A percentile compares a stretch with the other conserved stretches of the same genome.
These are phyloP conservation scores for Scytalidium sp. DNA, from an alignment of 2,329 filamentous ascomycete genomes.

Conservation along the genomic window DNA sequence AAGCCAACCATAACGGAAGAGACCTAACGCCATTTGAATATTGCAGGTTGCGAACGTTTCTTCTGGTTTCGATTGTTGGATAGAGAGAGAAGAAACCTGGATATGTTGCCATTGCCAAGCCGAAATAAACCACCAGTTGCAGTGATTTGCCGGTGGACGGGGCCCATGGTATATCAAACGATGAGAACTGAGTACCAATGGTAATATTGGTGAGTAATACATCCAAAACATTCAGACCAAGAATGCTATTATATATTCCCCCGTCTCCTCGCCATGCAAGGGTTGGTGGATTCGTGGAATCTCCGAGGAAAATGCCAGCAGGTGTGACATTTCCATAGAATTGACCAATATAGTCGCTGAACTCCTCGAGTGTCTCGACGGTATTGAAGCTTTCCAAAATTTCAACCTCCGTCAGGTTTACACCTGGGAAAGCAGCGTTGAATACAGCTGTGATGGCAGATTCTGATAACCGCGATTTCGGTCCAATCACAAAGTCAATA, in stretches of 20 bases:
- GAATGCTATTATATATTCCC: slow-evolving; percentile 52
- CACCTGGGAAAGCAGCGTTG: slow-evolving; percentile 17
- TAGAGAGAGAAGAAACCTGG: slow-evolving; percentile 89
- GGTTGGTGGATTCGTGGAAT: slow-evolving; percentile 55
- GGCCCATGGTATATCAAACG: slow-evolving; percentile 72
- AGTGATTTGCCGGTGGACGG: slow-evolving; percentile 69
- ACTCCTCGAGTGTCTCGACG: slow-evolving; percentile 64
- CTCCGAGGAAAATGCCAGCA: slow-evolving; percentile 76
- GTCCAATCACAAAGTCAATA: slow-evolving; percentile 37
- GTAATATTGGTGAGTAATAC: slow-evolving; percentile 64
- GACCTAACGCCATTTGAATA: slow-evolving; percentile 89
- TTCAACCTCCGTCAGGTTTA: slow-evolving; percentile 12
- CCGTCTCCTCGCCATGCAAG: slow-evolving; percentile 70
- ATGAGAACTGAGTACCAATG: slow-evolving; percentile 69
- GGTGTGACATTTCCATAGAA: slow-evolving; percentile 69
- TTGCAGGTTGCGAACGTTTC: slow-evolving; percentile 78
- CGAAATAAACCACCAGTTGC: slow-evolving; percentile 79
- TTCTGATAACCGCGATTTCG: slow-evolving; percentile 36
- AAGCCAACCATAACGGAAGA: slow-evolving; percentile 80
- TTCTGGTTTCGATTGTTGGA: slow-evolving; percentile 76
- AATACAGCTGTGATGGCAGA: slow-evolving; percentile 17
- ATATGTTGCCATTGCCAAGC: slow-evolving; percentile 72
- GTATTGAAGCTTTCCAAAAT: slow-evolving; percentile 16
- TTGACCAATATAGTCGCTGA: slow-evolving; percentile 61
- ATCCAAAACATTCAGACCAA: slow-evolving; percentile 63